These are phyloP conservation scores for Volvox carteri DNA, from an alignment of 163 green algal genomes.

Conservation along the genomic window DNA sequence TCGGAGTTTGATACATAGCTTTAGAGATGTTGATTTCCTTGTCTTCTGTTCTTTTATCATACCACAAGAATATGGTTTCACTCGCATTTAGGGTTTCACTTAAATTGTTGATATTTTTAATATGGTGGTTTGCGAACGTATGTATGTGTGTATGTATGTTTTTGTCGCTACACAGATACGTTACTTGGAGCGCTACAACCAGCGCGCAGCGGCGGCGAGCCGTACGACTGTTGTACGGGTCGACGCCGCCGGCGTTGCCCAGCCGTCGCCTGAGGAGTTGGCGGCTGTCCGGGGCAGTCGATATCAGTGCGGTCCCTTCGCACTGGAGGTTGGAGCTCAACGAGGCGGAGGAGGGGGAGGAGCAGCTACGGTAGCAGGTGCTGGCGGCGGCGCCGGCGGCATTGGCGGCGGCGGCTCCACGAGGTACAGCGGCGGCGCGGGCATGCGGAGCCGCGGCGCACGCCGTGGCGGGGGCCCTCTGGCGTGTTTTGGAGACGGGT, in stretches of 20 bases:
- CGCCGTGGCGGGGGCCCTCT: not conserved
- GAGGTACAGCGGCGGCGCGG: slow-evolving; percentile 1
- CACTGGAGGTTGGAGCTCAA: slow-evolving; percentile 58
- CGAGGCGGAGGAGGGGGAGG: not conserved
- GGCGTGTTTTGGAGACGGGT: no score
- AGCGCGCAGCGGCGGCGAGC: slow-evolving; percentile 26
- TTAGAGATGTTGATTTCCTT: no score
- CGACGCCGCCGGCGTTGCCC: slow-evolving; percentile 55
- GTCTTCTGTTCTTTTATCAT: no score
- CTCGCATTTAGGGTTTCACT: no score
- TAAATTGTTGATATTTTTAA: no score
- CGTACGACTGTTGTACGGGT: slow-evolving; percentile 56
- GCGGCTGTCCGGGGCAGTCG: slow-evolving; percentile 18
- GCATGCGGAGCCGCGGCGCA: slow-evolving; percentile 39
- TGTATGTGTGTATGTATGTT: no score
- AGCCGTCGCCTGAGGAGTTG: not conserved
- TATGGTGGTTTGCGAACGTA: no score
- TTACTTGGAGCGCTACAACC: slow-evolving; percentile 68
- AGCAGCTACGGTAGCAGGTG: not conserved
- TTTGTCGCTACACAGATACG: slow-evolving; percentile 62
- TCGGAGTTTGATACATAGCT: no score
- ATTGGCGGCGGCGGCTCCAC: not conserved
- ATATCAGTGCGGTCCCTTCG: slow-evolving; percentile 66
- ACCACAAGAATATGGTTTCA: no score
- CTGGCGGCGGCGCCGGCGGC: not conserved